Conservation (phyloP, 2,329 filamentous ascomycete genomes). For the Orbilia ellipsospora region DNA sequence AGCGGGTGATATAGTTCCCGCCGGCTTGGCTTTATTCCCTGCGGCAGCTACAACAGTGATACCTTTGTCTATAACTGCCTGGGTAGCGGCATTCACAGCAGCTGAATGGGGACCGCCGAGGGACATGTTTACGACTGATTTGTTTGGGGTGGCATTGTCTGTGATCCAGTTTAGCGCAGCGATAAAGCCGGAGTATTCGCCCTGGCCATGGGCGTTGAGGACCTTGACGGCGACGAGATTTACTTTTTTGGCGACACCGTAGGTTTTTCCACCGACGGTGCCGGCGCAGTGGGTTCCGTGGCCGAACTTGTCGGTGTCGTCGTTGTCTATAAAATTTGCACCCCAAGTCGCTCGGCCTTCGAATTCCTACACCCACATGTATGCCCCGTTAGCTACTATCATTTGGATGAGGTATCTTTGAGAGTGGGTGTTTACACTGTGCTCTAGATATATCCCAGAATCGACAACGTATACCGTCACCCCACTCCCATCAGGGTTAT, state of each 20-base stretch:
- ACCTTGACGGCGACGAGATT: constrained; percentile 66
- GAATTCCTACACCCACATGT: constrained; percentile 4
- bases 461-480: constrained; percentile 66
- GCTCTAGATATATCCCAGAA: constrained; percentile 62
- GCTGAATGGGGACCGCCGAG: constrained; percentile 61
- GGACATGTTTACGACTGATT: constrained; percentile 60
- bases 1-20: constrained; percentile 60
- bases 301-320: constrained; percentile 65
- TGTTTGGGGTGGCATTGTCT: constrained; percentile 55
- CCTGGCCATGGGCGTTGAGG: constrained; percentile 61
- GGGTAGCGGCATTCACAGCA: constrained; percentile 63
- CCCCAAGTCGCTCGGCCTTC: constrained; percentile 57
- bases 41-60: constrained; percentile 63
- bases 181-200: constrained; percentile 61
- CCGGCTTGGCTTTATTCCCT: constrained; percentile 58
- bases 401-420: neutral
- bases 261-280: constrained; percentile 59
- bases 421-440: constrained; percentile 11
- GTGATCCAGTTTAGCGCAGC: constrained; percentile 58
- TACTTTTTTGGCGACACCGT: constrained; percentile 65
- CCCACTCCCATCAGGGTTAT: constrained; percentile 60
- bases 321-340: constrained; percentile 48
- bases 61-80: constrained; percentile 61
- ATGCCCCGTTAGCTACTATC: neutral
- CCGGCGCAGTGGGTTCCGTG: constrained; percentile 58